Evolutionary conservation across 495 filamentous ascomycete species (phyloP).

Genomic region (Evernia prunastri): DNA sequence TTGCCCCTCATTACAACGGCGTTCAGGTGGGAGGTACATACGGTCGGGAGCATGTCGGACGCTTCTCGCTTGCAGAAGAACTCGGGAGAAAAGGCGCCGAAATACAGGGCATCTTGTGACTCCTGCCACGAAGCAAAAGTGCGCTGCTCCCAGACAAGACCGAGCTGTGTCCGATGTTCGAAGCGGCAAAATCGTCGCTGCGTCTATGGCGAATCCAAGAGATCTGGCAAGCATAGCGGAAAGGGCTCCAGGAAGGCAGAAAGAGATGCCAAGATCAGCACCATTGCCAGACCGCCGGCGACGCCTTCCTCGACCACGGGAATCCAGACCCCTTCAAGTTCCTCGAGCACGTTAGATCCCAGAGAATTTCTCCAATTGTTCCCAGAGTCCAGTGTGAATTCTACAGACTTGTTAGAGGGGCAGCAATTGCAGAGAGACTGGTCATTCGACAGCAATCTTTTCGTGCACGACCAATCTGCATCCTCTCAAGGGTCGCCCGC

Average conservation of each 20-base stretch:
- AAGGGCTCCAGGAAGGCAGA: background rate
- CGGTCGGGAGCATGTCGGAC: background rate
- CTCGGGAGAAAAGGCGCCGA: background rate
- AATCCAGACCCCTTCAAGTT: background rate
- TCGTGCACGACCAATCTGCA: background rate
- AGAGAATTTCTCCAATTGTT: background rate
- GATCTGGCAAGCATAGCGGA: background rate
- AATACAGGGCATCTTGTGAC: constrained; percentile 1
- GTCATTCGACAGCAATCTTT: background rate
- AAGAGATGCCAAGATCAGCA: background rate
- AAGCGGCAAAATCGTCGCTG: background rate
- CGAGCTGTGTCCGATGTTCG: background rate
- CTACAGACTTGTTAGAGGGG: background rate
- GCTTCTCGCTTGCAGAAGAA: background rate
- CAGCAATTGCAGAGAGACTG: background rate
- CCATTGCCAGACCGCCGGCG: background rate
- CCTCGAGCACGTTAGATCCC: background rate
- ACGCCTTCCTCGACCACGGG: background rate
- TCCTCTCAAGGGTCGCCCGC: background rate
- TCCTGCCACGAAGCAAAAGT: background rate
- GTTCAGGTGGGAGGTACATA: background rate
- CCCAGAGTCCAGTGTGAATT: background rate
- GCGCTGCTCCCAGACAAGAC: constrained; percentile 1
- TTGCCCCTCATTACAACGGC: background rate
- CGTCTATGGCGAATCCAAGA: background rate